These are phyloP conservation scores for thale cress (Arabidopsis thaliana) DNA, from an alignment of 345 rosid genomes.

Conservation along the genomic window DNA sequence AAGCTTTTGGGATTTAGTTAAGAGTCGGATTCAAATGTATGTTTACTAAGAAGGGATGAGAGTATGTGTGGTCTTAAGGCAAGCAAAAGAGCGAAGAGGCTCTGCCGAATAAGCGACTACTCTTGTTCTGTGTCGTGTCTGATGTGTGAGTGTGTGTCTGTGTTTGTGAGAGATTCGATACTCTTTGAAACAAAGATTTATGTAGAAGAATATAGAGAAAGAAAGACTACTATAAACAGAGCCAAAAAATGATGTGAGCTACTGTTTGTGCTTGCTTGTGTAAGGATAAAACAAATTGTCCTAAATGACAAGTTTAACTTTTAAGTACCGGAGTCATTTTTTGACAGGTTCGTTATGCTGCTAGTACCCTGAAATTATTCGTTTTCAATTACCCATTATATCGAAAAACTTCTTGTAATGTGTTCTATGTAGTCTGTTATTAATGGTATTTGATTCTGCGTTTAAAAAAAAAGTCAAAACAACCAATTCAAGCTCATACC, in stretches of 20 bases:
- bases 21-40: constrained; percentile 36
- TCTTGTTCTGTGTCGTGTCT: constrained; percentile 34
- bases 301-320: constrained; percentile 18
- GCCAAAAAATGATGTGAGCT: constrained; percentile 20
- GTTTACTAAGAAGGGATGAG: constrained; percentile 37
- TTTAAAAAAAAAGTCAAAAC: too few relatives aligned
- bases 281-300: constrained; percentile 18
- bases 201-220: constrained; percentile 36
- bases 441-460: too few relatives aligned
- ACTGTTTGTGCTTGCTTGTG: constrained; percentile 36
- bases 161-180: constrained; percentile 40
- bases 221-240: constrained; percentile 17
- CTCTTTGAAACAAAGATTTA: constrained; percentile 40
- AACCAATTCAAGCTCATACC: too few relatives aligned
- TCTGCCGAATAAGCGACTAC: constrained; percentile 40
- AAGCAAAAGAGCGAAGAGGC: constrained; percentile 40
- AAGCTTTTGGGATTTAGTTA: constrained; percentile 46
- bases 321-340: neutral
- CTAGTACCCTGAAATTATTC: too few relatives aligned
- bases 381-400: too few relatives aligned
- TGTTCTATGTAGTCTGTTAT: too few relatives aligned
- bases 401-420: too few relatives aligned
- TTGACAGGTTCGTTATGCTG: too few relatives aligned
- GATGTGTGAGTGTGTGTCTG: constrained; percentile 41
- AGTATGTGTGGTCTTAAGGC: constrained; percentile 27